Conservation (phyloP, 2,329 filamentous ascomycete genomes). For the Venturiaceae sp. region DNA sequence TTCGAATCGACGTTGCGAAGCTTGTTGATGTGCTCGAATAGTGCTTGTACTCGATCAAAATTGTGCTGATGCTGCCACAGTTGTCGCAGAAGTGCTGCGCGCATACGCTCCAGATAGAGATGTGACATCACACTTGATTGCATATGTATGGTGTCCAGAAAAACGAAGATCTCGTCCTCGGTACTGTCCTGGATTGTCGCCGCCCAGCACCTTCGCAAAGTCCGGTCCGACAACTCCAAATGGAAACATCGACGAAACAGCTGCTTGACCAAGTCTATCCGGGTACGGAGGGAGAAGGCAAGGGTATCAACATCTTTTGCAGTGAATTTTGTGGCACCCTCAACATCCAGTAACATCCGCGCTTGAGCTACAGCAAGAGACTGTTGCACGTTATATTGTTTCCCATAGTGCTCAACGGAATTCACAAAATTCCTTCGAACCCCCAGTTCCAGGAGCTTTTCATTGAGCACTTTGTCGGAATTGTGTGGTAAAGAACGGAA, state of each 20-base stretch:
- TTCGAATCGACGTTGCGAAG: not conserved
- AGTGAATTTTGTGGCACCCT: not conserved
- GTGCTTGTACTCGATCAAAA: not conserved
- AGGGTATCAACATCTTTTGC: not conserved
- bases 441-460: not conserved
- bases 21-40: not conserved
- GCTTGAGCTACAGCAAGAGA: not conserved
- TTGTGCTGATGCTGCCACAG: not conserved
- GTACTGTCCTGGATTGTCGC: not conserved
- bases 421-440: not conserved
- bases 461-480: not conserved
- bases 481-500: not conserved
- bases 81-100: not conserved
- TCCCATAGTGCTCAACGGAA: not conserved
- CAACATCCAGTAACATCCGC: not conserved
- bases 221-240: not conserved
- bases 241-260: not conserved
- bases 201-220: not conserved
- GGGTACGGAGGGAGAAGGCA: not conserved
- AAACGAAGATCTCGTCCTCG: not conserved
- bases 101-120: not conserved
- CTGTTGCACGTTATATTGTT: not conserved
- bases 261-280: not conserved
- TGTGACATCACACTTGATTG: not conserved
- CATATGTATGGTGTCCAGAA: not conserved